phyloP scores from a whole-genome alignment of 2,329 filamentous ascomycete species.

The Gnomoniopsis smithogilvyi region DNA sequence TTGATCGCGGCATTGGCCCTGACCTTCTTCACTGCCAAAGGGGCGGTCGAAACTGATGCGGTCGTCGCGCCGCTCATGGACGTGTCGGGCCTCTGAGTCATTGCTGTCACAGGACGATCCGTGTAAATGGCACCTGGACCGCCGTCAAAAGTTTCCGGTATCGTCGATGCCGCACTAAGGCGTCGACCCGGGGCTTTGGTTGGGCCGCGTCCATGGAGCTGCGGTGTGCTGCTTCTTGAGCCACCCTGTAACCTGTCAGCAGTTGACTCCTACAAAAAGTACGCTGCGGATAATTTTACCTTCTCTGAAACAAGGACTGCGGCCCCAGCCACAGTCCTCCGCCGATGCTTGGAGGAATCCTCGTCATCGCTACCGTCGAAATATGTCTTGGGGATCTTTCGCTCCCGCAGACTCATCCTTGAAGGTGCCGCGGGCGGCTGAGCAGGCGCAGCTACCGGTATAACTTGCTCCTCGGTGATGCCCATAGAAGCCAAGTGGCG shows the following conservation, averaged over 20 bases:
- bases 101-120: constrained; percentile 37
- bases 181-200: constrained; percentile 40
- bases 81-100: constrained; percentile 38
- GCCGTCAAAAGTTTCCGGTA: constrained; percentile 27
- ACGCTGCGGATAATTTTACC: constrained; percentile 24
- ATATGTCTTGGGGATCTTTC: constrained; percentile 58
- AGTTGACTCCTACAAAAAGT: background rate
- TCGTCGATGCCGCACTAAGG: constrained; percentile 45
- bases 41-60: constrained; percentile 26
- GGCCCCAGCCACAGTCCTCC: constrained; percentile 59
- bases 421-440: constrained; percentile 40
- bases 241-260: constrained; percentile 27
- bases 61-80: constrained; percentile 38
- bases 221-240: constrained; percentile 30
- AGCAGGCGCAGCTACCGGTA: constrained; percentile 24
- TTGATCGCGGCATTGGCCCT: constrained; percentile 45
- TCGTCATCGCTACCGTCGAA: constrained; percentile 48
- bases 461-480: constrained; percentile 22
- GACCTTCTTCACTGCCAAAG: constrained; percentile 56
- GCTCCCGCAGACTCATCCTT: constrained; percentile 72
- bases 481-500: constrained; percentile 52
- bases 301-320: constrained; percentile 43
- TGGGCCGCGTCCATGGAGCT: constrained; percentile 25
- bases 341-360: constrained; percentile 44
- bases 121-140: constrained; percentile 17